Percentiles rank a stretch among this genome's conserved stretches.
Evolutionary conservation across 2,329 filamentous ascomycete species (phyloP).

Genomic region (Xylariales sp.): DNA sequence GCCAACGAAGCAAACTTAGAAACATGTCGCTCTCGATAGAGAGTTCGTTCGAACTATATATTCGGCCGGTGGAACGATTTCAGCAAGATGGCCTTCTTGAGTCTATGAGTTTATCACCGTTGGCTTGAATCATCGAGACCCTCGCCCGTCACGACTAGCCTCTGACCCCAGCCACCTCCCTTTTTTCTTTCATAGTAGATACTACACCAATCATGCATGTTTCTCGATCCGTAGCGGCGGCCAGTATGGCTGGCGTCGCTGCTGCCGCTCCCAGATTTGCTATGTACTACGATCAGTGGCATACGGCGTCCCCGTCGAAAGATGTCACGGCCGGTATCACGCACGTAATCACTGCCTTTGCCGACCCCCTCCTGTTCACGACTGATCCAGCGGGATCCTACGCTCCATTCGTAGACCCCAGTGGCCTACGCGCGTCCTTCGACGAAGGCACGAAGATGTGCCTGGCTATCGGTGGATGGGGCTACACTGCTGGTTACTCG

Average conservation of each 20-base stretch:
- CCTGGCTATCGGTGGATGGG: slow-evolving; percentile 81
- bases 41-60: background rate
- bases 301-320: slow-evolving; percentile 38
- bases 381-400: slow-evolving; percentile 41
- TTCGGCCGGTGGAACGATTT: background rate
- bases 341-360: slow-evolving; percentile 49
- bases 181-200: background rate
- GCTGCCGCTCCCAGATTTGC: slow-evolving; percentile 42
- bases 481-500: slow-evolving; percentile 73
- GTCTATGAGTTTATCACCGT: background rate
- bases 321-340: slow-evolving; percentile 45
- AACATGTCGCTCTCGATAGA: background rate
- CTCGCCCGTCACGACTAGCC: background rate
- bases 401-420: slow-evolving; percentile 44
- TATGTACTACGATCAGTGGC: slow-evolving; percentile 49
- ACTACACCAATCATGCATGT: slow-evolving; percentile 41
- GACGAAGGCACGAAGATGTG: slow-evolving; percentile 68
- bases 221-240: slow-evolving; percentile 33
- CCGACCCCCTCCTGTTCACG: slow-evolving; percentile 46
- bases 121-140: background rate
- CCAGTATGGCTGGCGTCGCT: slow-evolving; percentile 34
- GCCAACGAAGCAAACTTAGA: slow-evolving; percentile 12
- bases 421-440: slow-evolving; percentile 59
- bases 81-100: background rate
- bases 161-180: background rate